Evolutionary conservation across 148 eudicot genomes (phyloP), one percentile per base, ranked within the genome.

Genomic region (Mesembryanthemum crystallinum): DNA sequence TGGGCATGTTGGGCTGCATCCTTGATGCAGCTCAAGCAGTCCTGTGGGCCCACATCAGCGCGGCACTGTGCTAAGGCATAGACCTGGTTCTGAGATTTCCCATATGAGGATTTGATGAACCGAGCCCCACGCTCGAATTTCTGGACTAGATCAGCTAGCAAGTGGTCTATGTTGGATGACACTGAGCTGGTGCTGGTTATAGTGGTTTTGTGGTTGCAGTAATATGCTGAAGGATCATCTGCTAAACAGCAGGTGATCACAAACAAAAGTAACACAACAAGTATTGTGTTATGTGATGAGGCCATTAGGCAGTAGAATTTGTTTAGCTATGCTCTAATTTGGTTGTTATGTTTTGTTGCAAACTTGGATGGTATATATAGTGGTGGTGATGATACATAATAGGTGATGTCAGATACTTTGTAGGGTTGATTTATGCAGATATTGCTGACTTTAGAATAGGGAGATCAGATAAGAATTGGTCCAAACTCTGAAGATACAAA

Each of bases 1-100:
- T 72, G 79, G 67, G 86, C 75, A 10, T 85, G 80, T 51, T 66
- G 77, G 3, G 88, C 80, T 0, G 97, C 98, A 0, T 79, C 87
- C 28, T 78, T 74, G 49, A 94, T 89, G 86, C 98, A 94, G 51
- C 32, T 66, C 35, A 83, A 72, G 84, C 98, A 94, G 70, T 90
- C 94, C 23, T 80, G 10, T 18, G 70, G 33, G 74, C 79, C 52
- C 33, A 94, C 90, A 61, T 94, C 97, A 32, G 88, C 93, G 28
- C 97, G 75, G 90, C 98, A 94, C 75, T 94, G 98, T 23, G 94
- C 90, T 8, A 91, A 77, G 72, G 95, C 98, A 32, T 82, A 94
- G 62, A 90, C 82, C 71, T 67, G 67, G 72, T 72, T 28, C 13
- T 37, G n/a, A 12, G 17, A 76, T 4, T 79, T 47, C 25, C 95